phyloP scores from a whole-genome alignment of 352 stramenopile species.

The Phytophthora melonis region DNA sequence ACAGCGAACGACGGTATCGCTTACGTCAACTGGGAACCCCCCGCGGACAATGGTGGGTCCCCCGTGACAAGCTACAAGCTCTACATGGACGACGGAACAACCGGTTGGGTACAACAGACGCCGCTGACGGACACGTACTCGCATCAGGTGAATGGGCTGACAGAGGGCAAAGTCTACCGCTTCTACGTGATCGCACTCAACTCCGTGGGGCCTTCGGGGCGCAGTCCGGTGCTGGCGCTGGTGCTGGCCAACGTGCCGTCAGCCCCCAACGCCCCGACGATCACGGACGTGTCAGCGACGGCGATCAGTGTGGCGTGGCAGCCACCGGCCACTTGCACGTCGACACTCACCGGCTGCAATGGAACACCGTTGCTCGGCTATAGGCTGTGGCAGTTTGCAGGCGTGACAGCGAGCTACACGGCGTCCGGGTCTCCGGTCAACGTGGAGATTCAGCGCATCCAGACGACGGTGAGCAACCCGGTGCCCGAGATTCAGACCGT shows the following conservation, averaged over 20 bases:
- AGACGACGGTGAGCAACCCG: conserved; percentile 70
- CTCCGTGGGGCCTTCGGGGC: conserved; percentile 77
- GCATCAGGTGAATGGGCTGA: conserved; percentile 54
- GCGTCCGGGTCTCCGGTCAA: conserved; percentile 81
- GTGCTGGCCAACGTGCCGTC: conserved; percentile 86
- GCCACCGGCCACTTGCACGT: conserved; percentile 70
- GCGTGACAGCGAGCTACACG: conserved; percentile 76
- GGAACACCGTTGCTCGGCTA: conserved; percentile 90
- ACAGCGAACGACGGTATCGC: conserved; percentile 63
- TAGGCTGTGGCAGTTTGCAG: conserved; percentile 94
- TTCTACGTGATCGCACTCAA: conserved; percentile 94
- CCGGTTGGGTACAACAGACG: conserved; percentile 54
- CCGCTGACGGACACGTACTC: conserved; percentile 55
- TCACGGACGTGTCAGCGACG: conserved; percentile 72
- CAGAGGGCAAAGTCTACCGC: conserved; percentile 91
- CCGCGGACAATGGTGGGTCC: conserved; percentile 93
- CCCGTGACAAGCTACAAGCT: conserved; percentile 93
- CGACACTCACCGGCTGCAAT: conserved; percentile 79
- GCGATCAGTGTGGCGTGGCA: conserved; percentile 78
- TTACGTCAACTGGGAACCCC: conserved; percentile 85
- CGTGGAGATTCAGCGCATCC: conserved; percentile 92
- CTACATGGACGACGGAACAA: conserved; percentile 85
- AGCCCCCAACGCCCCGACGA: conserved; percentile 52
- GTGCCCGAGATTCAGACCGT: conserved; percentile 82
- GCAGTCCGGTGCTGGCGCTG: conserved; percentile 89